A percentile compares a stretch with the other conserved stretches of the same genome.
phyloP scores from a whole-genome alignment of 306 rosid genomes.

The Vachellia collinsii region DNA sequence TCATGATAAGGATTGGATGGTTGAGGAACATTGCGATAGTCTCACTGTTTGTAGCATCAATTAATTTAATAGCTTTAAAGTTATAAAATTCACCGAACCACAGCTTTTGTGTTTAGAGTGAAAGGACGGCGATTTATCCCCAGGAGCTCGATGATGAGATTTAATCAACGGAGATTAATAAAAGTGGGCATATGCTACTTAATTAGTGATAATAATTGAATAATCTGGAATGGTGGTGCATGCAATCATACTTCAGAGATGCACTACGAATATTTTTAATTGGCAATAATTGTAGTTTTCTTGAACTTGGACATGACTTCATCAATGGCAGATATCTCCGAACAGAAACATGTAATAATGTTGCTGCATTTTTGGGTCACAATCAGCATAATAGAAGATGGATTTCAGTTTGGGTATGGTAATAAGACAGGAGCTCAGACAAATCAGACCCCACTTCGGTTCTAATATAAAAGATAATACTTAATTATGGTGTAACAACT shows the following conservation, averaged over 20 bases:
- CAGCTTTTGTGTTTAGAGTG: not conserved
- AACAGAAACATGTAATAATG: not conserved
- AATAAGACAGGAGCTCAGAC: not conserved
- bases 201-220: slow-evolving; percentile 37
- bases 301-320: not conserved
- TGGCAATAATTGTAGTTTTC: not conserved
- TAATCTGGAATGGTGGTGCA: slow-evolving; percentile 33
- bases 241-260: slow-evolving; percentile 32
- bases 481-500: not conserved
- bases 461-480: not conserved
- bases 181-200: slow-evolving; percentile 31
- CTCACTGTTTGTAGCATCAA: not conserved
- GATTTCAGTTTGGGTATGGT: slow-evolving; percentile 2
- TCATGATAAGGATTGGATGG: slow-evolving; percentile 19
- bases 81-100: slow-evolving; percentile 25
- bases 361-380: slow-evolving; percentile 23
- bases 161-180: slow-evolving; percentile 38
- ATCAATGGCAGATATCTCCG: not conserved
- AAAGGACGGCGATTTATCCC: slow-evolving; percentile 14
- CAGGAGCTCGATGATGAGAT: slow-evolving; percentile 37
- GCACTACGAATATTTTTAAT: not conserved
- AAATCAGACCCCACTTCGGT: not conserved
- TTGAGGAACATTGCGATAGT: slow-evolving; percentile 6
- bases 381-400: not conserved
- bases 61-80: not conserved